Evolutionary conservation across 2,329 filamentous ascomycete genomes (phyloP), one percentile per base, ranked within the genome.

Genomic region (Clarireedia paspali): DNA sequence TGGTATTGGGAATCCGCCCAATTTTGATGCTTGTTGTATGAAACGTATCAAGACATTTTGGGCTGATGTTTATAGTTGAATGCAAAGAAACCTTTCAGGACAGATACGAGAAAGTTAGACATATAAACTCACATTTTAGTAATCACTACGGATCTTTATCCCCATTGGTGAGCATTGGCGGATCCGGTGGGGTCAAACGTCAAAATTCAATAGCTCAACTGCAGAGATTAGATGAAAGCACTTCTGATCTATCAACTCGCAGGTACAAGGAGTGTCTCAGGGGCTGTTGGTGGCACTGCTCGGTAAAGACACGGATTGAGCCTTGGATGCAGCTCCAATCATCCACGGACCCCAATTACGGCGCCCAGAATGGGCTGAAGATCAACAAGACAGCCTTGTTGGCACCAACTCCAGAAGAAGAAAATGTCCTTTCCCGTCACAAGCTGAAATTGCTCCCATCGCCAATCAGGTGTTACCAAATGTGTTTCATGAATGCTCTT

Each of bases 1-100:
- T 40, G 38, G 40, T 39, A 52, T 36, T 36, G 14, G 24, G 50
- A 47, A 52, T 14, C 38, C 15, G 15, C 38, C 17, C 17, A n/a
- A 7, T 44, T 17, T 44, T 44, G 40, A 17, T 44, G 5, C 14
- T 44, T 44, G 14, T 23, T 44, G 23, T 17, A 20, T 23, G 51
- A 39, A 47, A 27, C 4, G 14, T 27, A 15, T 54, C 14, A 12
- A 53, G 27, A 23, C 27, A 42, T 42, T 27, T 55, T 55, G 38
- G 27, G 53, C 53, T 55, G 53, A 55, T 55, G 53, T 55, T 50
- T 55, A 55, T 55, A 42, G 53, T 55, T 17, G 3, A 34, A 53
- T 53, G 6, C 50, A 53, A 47, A 47, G 14, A 47, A 36, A 47
- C 12, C 12, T 15, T 15, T n/a, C 38, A 40, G 17, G 14, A 17